These are phyloP conservation scores for Zoysia matrella DNA, from an alignment of 202 grass and related monocot species.

Conservation along the genomic window DNA sequence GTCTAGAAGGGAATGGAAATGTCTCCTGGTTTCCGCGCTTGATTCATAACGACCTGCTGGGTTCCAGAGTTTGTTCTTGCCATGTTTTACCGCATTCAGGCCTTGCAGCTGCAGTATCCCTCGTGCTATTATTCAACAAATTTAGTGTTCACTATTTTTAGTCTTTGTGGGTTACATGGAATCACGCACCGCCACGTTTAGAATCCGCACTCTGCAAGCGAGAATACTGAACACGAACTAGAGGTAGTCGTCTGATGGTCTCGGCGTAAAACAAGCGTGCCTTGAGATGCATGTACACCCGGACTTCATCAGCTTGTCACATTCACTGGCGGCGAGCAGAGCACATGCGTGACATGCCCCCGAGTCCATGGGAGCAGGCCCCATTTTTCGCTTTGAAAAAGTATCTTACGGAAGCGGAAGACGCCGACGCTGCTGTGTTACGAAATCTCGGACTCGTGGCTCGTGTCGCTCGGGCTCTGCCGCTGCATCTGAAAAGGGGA, in stretches of 20 bases:
- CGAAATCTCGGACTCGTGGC: constrained; percentile 35
- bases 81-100: not conserved
- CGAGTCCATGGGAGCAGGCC: not conserved
- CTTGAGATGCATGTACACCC: not conserved
- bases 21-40: not conserved
- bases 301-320: not conserved
- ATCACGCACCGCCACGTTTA: not conserved
- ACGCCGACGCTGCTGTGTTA: not conserved
- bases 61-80: not conserved
- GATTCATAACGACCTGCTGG: not conserved
- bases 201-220: not conserved
- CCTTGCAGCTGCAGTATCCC: too few species aligned
- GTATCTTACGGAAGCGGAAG: not conserved
- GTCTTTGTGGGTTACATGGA: not conserved
- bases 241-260: not conserved
- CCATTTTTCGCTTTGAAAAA: not conserved
- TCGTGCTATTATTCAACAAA: too few species aligned
- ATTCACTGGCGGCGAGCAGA: not conserved
- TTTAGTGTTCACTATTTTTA: not conserved
- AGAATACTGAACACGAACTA: not conserved
- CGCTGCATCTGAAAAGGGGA: not conserved
- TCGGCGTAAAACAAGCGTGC: not conserved
- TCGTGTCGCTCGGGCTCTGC: constrained; percentile 19
- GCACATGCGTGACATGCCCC: constrained; percentile 1
- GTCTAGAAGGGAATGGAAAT: constrained; percentile 30